A percentile compares a stretch with the other conserved stretches of the same genome.
Evolutionary conservation across 441 rosid genomes (phyloP).

Genomic region (Theobroma grandiflorum): DNA sequence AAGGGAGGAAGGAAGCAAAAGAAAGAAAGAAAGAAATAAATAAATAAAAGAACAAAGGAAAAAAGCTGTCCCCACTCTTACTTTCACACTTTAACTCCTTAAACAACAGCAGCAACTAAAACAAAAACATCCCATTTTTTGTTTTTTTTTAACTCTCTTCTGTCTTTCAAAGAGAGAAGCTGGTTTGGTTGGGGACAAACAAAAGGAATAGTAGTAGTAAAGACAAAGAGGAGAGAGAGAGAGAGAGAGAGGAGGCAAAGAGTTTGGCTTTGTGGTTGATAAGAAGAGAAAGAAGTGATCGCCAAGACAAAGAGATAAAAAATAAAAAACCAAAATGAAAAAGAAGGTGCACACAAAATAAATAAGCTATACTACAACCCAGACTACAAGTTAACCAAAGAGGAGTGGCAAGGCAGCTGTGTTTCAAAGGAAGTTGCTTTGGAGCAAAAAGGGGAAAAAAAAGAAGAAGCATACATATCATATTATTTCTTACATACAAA

Average conservation of each 20-base stretch:
- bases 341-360: not conserved
- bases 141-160: not conserved
- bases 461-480: not conserved
- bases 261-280: constrained; percentile 48
- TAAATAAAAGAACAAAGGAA: not conserved
- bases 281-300: constrained; percentile 25
- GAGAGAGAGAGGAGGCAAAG: constrained; percentile 30
- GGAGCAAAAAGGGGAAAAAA: constrained; percentile 30
- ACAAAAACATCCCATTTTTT: not conserved
- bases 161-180: constrained; percentile 2
- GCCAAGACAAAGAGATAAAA: not conserved
- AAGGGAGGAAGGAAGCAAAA: not conserved
- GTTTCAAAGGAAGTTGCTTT: constrained; percentile 16
- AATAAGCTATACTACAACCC: not conserved
- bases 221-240: constrained; percentile 34
- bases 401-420: constrained; percentile 11
- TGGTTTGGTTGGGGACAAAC: constrained; percentile 25
- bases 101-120: not conserved
- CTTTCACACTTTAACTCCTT: not conserved
- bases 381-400: constrained; percentile 9
- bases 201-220: constrained; percentile 30
- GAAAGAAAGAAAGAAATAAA: constrained; percentile 19
- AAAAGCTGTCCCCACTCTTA: constrained; percentile 51
- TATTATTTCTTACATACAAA: not conserved
- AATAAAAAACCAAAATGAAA: not conserved